Evolutionary conservation across 176 grass and related monocot species (phyloP).

Genomic region (Carex pumila): DNA sequence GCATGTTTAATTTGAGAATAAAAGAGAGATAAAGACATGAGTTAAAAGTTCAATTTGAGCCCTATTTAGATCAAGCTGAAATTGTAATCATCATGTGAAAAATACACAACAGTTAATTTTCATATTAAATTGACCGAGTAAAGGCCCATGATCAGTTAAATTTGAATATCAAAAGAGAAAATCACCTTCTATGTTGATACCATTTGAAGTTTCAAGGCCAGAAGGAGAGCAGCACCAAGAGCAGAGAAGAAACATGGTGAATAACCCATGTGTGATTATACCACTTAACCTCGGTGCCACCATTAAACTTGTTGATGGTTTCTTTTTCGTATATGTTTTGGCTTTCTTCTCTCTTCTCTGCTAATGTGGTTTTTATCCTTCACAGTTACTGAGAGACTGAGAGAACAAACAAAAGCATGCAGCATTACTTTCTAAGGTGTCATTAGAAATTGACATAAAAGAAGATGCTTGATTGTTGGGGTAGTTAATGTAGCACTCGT

Average conservation of each 20-base stretch:
- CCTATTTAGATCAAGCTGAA: neutral
- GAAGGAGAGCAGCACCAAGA: constrained; percentile 26
- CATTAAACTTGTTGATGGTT: constrained; percentile 29
- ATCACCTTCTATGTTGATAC: constrained; percentile 86
- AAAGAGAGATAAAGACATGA: neutral
- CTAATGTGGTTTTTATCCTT: neutral
- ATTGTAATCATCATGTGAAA: neutral
- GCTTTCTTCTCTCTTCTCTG: neutral
- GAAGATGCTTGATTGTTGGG: neutral
- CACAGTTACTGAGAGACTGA: constrained; percentile 2
- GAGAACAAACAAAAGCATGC: constrained; percentile 48
- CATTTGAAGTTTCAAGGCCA: constrained; percentile 68
- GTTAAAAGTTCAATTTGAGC: neutral
- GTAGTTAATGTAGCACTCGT: too few species aligned
- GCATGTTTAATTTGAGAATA: neutral
- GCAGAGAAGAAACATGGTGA: constrained; percentile 23
- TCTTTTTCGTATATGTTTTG: neutral
- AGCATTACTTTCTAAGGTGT: constrained; percentile 37
- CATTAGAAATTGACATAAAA: constrained; percentile 43
- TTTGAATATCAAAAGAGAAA: constrained; percentile 11
- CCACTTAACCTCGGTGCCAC: neutral
- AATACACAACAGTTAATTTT: neutral
- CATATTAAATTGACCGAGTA: neutral
- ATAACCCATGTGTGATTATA: neutral
- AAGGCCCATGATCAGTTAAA: neutral